Base-by-base conservation (phyloP, 306 rosid genomes). In the Ammopiptanthus mongolicus region DNA sequence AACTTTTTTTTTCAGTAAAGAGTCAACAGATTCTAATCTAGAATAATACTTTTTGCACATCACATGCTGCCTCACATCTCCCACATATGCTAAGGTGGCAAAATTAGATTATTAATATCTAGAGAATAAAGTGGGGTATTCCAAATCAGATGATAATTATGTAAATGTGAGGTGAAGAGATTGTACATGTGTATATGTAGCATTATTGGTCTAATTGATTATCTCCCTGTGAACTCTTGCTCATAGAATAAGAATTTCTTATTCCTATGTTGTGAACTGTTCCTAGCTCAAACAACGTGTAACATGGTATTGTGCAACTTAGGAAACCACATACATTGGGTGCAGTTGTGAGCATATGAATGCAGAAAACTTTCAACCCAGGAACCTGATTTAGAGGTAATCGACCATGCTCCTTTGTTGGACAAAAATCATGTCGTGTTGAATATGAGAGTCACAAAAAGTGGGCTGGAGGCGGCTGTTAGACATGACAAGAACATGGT, bases 401-500 rank as follows among this genome's bases (percentile, higher is more conserved):
- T 42, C 65, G 69, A n/a, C n/a, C n/a, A n/a, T 57, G 74, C 36
- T 33, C n/a, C 44, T 61, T 48, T 28, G 77, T 61, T 63, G 46
- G 8, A 19, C 59, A 10, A 60, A 15, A 78, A 74, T 73, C 36
- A 58, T 66, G 44, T 23, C 14, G 39, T 44, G 46, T 66, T 34
- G 71, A 52, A 50, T 36, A 39, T 56, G 58, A 34, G 56, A 58
- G 78, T 83, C 78, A 5, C 62, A 63, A 46, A 74, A 78, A 18
- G 73, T 61, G 55, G 64, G 68, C 42, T 37, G 28, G 53, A 15
- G 86, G 87, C 65, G 83, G 85, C 75, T 73, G 19, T 86, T 76
- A 73, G 57, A 57, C 81, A 11, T 82, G 65, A 63, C 46, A 63
- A 31, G 18, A 31, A 29, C 29, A 66, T 58, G 85, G 75, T 8